Evolutionary conservation across 768 basidiomycete species (phyloP).

Genomic region (Phylloporus sp.): DNA sequence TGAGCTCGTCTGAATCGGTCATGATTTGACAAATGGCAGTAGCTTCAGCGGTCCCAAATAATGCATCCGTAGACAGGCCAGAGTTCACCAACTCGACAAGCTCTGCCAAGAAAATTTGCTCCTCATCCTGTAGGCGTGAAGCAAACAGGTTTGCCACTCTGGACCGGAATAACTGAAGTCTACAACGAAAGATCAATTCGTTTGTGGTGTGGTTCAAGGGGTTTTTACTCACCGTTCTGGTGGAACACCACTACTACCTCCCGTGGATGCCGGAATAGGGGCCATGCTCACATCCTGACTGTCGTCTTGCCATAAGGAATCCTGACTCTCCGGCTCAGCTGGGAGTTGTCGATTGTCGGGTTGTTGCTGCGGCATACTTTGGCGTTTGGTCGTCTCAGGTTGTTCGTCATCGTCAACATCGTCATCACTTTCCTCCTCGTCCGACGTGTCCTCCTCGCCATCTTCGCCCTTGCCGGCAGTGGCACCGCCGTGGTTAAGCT

Average conservation of each 20-base stretch:
- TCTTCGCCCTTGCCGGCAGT: constrained; percentile 49
- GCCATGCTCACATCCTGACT: constrained; percentile 65
- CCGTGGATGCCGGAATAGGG: constrained; percentile 37
- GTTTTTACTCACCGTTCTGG: constrained; percentile 52
- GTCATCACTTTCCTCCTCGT: constrained; percentile 37
- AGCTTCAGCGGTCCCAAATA: constrained; percentile 83
- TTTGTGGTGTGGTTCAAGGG: background rate
- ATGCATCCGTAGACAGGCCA: constrained; percentile 56
- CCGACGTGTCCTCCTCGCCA: constrained; percentile 33
- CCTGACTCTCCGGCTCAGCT: constrained; percentile 36
- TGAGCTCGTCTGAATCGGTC: constrained; percentile 68
- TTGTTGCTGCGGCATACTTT: constrained; percentile 42
- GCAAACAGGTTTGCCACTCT: constrained; percentile 70
- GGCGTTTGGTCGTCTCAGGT: constrained; percentile 38
- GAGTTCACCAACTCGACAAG: constrained; percentile 74
- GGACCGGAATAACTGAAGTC: constrained; percentile 75
- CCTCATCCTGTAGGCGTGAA: constrained; percentile 64
- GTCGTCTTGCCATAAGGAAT: constrained; percentile 63
- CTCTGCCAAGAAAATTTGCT: constrained; percentile 65
- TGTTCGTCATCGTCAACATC: constrained; percentile 45
- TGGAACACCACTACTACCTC: constrained; percentile 38
- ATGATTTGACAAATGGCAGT: constrained; percentile 66
- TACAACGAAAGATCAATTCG: constrained; percentile 26
- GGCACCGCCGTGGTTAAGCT: constrained; percentile 66
- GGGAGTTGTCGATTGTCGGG: constrained; percentile 20